Evolutionary conservation across 1,284 basidiomycete genomes (phyloP).

Genomic region (Tylopilus orsonianus): DNA sequence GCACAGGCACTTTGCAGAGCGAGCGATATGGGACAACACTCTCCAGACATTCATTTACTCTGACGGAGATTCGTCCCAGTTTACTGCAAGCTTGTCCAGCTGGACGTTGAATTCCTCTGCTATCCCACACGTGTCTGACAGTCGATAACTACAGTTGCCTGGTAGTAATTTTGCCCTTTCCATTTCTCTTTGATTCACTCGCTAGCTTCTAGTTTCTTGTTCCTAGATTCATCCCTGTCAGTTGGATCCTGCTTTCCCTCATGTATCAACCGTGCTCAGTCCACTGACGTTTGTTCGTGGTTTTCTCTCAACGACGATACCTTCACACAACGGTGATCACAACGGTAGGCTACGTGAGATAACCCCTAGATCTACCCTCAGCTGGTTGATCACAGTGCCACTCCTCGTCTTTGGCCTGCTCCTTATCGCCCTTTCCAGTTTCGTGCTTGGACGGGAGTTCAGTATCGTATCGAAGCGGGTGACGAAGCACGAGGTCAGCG

Average conservation of each 20-base stretch:
- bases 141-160: slow-evolving; percentile 78
- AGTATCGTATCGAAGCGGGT: slow-evolving; percentile 85
- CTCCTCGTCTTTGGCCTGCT: slow-evolving; percentile 83
- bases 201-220: neutral
- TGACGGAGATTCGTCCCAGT: slow-evolving; percentile 79
- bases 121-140: slow-evolving; percentile 29
- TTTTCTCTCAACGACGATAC: too few species aligned
- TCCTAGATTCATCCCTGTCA: slow-evolving; percentile 41
- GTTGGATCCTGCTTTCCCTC: slow-evolving; percentile 41
- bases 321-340: slow-evolving; percentile 58
- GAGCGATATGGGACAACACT: slow-evolving; percentile 82
- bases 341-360: slow-evolving; percentile 86
- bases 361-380: slow-evolving; percentile 79
- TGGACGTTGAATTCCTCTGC: neutral
- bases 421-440: slow-evolving; percentile 84
- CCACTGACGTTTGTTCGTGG: neutral
- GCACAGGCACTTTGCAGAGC: slow-evolving; percentile 79
- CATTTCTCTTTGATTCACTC: neutral
- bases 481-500: slow-evolving; percentile 46
- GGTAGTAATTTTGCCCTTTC: slow-evolving; percentile 41
- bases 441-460: slow-evolving; percentile 87
- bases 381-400: slow-evolving; percentile 80
- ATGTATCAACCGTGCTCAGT: neutral
- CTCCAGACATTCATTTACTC: slow-evolving; percentile 79
- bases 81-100: slow-evolving; percentile 47